Evolutionary conservation across 495 filamentous ascomycete species (phyloP), one percentile per base, ranked within the genome.

Genomic region (Poronia punctata): DNA sequence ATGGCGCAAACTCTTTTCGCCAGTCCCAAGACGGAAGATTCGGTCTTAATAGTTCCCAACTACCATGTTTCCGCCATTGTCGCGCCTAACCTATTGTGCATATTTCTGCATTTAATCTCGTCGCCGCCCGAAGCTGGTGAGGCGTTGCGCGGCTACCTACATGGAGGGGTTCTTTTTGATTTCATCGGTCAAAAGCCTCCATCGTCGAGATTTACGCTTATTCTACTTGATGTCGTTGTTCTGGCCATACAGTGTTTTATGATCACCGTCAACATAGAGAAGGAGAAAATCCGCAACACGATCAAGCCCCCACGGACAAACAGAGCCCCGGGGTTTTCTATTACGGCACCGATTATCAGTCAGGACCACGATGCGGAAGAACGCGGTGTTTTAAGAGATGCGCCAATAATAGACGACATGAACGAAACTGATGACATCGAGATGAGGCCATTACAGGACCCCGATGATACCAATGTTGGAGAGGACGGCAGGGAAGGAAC

Each of bases 121-220:
- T 61, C 73, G 9, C 66, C 74, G 10, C 80, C 83, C 1, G 66
- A 75, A 19, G 86, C 82, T 14, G 77, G 80, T 40, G 87, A 94
- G 62, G 74, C 79, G 23, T 80, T 81, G 17, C 71, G 86, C 34
- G 85, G 82, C 5, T 92, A 93, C 55, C 68, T 92, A 1, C 86
- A 94, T 55, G 88, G 88, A 15, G 86, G 88, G 6, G 56, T 94
- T 22, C 71, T 92, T 28, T 80, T 94, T 44, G 84, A 95, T 60
- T 89, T 95, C 54, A 80, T 95, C 40, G 88, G 88, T 7, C 86
- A 93, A 65, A 76, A 77, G 54, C 80, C 79, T 19, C 85, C 88
- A 5, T 75, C 79, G 1, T 76, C 82, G 27, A 78, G 76, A 46
- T 57, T 81, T 8, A 67, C 76, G 26, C 71, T 89, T 18, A 52